Conservation (phyloP, 1,139 yeast genomes). For the Magnusiomyces tetraspermus region DNA sequence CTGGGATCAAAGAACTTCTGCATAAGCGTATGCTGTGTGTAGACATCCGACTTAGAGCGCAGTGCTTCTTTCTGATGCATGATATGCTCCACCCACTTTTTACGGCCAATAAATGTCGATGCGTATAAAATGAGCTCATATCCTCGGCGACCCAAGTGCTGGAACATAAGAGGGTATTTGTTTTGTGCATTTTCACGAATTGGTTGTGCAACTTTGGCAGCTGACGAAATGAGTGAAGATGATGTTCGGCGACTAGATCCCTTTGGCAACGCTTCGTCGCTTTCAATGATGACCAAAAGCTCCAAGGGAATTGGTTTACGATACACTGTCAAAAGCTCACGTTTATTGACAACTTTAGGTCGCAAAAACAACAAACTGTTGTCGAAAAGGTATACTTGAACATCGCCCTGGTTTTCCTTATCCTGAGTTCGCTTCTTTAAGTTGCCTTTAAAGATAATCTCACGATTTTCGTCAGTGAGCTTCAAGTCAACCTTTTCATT, state of each 20-base stretch:
- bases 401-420: conserved; percentile 62
- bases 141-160: conserved; percentile 51
- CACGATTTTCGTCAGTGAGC: conserved; percentile 70
- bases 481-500: conserved; percentile 88
- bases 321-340: conserved; percentile 84
- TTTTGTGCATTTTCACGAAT: conserved; percentile 23
- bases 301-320: conserved; percentile 74
- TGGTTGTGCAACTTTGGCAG: conserved; percentile 19
- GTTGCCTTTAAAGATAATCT: conserved; percentile 68
- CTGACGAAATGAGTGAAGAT: conserved; percentile 36
- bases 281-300: conserved; percentile 62
- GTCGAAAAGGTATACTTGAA: conserved; percentile 74
- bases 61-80: conserved; percentile 69
- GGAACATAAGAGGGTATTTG: conserved; percentile 44
- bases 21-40: conserved; percentile 64
- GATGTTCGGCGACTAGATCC: conserved; percentile 32
- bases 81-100: conserved; percentile 70
- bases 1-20: conserved; percentile 55
- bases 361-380: conserved; percentile 81
- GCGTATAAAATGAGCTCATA: conserved; percentile 63
- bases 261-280: conserved; percentile 66
- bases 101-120: conserved; percentile 59
- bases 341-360: conserved; percentile 76
- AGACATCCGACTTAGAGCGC: conserved; percentile 66
- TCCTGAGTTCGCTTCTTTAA: conserved; percentile 70